Base-by-base conservation (phyloP, 2,329 filamentous ascomycete genomes). In the Colletotrichum ledebouriae region DNA sequence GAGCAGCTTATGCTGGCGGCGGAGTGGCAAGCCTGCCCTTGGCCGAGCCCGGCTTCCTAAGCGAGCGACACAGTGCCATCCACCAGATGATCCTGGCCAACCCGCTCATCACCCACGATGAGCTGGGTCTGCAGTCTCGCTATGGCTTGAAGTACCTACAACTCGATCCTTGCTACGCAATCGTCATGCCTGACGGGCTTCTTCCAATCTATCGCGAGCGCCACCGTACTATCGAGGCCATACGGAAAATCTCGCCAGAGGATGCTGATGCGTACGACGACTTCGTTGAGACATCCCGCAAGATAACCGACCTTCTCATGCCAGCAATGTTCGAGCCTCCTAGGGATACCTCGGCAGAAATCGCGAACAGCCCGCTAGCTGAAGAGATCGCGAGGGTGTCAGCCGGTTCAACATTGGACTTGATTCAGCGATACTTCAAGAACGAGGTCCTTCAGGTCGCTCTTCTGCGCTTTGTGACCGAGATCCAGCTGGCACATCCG, bases 241-340 rank as follows among this genome's bases (percentile, higher is more conserved):
- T 53, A 4, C 49, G 49, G 13, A 13, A 53, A n/a, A 10, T 2
- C 2, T 15, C 49, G 0, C 29, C 49, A 0, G 49, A 34, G 0
- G 49, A 37, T 1, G 49, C 49, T 10, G 49, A 53, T 10, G 49
- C 49, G 1, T 61, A 61, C 4, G 13, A 61, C 10, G 15, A 15
- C 4, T 53, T 61, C 47, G 34, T 61, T n/a, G 46, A 39, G 12
- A 41, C 13, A 5, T 41, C 33, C 22, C 34, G 46, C 3, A 37
- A 53, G 37, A 53, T 61, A 34, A 61, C 58, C 17, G 46, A 61
- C n/a, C 58, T 61, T 10, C 15, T 61, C 29, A 61, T 61, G n/a
- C 58, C 58, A 4, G 53, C 46, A 3, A 61, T 61, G 58, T 53
- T 53, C 20, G 58, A 61, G 20, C 46, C 46, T 12, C 58, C 46